These are phyloP conservation scores for Candida gorgasii DNA, from an alignment of 805 yeast genomes.

Conservation along the genomic window DNA sequence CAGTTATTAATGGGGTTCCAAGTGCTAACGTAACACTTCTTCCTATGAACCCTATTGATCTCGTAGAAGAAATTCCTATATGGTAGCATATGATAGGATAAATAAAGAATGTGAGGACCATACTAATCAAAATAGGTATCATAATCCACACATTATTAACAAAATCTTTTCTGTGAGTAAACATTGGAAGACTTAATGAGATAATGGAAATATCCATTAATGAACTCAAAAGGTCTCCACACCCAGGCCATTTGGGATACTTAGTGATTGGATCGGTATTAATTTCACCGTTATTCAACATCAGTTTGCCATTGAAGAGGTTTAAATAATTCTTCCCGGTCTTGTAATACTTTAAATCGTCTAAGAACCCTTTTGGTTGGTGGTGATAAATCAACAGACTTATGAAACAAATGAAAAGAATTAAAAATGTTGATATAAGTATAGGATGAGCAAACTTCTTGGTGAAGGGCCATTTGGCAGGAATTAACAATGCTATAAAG, in stretches of 20 bases:
- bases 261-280: conserved; percentile 22
- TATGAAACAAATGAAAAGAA: conserved; percentile 63
- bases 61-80: conserved; percentile 58
- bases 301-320: conserved; percentile 47
- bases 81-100: conserved; percentile 71
- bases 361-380: conserved; percentile 49
- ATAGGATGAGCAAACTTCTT: conserved; percentile 70
- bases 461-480: conserved; percentile 44
- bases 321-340: conserved; percentile 68
- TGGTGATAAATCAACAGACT: conserved; percentile 53
- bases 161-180: conserved; percentile 66
- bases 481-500: conserved; percentile 48
- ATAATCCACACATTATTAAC: conserved; percentile 57
- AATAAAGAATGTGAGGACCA: conserved; percentile 59
- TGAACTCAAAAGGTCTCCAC: conserved; percentile 72
- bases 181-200: conserved; percentile 76
- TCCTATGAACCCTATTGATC: conserved; percentile 76
- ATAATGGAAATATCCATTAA: conserved; percentile 79
- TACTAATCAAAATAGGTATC: conserved; percentile 58
- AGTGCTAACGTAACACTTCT: conserved; percentile 77
- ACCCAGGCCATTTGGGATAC: conserved; percentile 64
- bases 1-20: conserved; percentile 71
- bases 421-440: conserved; percentile 60
- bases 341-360: conserved; percentile 54
- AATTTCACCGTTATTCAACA: conserved; percentile 30